These are phyloP conservation scores for Wickerhamomyces silvicola DNA, from an alignment of 805 yeast species.

Conservation along the genomic window DNA sequence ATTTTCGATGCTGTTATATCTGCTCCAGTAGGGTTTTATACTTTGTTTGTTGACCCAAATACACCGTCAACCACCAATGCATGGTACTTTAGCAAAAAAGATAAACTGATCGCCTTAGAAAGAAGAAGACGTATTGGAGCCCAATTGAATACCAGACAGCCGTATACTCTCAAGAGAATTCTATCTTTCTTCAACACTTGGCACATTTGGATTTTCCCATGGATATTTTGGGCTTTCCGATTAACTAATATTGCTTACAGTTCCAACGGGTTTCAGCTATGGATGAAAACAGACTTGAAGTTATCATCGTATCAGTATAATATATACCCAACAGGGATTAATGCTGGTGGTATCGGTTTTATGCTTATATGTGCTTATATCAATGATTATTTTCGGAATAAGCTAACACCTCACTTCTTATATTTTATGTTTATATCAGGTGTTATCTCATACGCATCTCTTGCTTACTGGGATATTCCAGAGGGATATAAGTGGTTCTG, in stretches of 20 bases:
- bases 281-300: slow-evolving; percentile 33
- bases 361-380: slow-evolving; percentile 28
- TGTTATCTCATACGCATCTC: not conserved
- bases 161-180: slow-evolving; percentile 31
- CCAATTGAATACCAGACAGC: slow-evolving; percentile 32
- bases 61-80: too few relatives aligned
- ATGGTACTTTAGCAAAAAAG: too few relatives aligned
- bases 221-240: slow-evolving; percentile 2
- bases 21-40: too few relatives aligned
- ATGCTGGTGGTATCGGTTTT: slow-evolving; percentile 30
- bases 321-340: slow-evolving; percentile 30
- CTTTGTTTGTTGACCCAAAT: too few relatives aligned
- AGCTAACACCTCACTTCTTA: slow-evolving; percentile 1
- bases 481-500: slow-evolving; percentile 2
- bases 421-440: not conserved
- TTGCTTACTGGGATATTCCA: not conserved
- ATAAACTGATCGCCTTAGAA: slow-evolving; percentile 36
- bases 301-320: slow-evolving; percentile 29
- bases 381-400: slow-evolving; percentile 25
- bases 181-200: slow-evolving; percentile 36
- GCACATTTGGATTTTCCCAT: slow-evolving; percentile 39
- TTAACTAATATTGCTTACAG: slow-evolving; percentile 17
- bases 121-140: slow-evolving; percentile 34
- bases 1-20: too few relatives aligned
- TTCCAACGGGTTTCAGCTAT: slow-evolving; percentile 36